These are phyloP conservation scores for Avena eriantha DNA, from an alignment of 176 grass and related monocot genomes.

Conservation along the genomic window DNA sequence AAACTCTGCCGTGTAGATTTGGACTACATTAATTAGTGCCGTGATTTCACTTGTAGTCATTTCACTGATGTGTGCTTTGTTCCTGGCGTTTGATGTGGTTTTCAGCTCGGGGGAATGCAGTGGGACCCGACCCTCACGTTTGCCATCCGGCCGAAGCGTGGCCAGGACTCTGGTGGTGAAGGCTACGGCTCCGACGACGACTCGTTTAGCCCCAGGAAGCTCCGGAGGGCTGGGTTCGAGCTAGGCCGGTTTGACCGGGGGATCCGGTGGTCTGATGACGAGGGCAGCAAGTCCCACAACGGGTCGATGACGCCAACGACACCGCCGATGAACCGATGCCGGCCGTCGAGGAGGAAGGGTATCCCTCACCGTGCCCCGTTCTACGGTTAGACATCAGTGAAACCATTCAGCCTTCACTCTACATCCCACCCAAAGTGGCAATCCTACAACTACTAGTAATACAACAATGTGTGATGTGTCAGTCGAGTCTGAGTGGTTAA, in stretches of 20 bases:
- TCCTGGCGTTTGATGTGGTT: not conserved
- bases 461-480: constrained; percentile 19
- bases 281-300: constrained; percentile 54
- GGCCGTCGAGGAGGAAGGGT: constrained; percentile 66
- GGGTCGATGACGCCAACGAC: constrained; percentile 48
- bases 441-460: not conserved
- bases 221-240: constrained; percentile 39
- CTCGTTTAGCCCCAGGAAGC: constrained; percentile 63
- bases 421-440: constrained; percentile 13
- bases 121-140: constrained; percentile 62
- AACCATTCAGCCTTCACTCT: constrained; percentile 7
- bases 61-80: not conserved
- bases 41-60: not conserved
- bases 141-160: constrained; percentile 60
- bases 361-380: constrained; percentile 65
- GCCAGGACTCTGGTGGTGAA: constrained; percentile 48
- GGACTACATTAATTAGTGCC: not conserved
- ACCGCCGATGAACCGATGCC: constrained; percentile 62
- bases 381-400: constrained; percentile 55
- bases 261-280: constrained; percentile 58
- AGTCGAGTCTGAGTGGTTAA: constrained; percentile 39
- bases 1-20: not conserved
- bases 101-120: constrained; percentile 63
- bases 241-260: constrained; percentile 50
- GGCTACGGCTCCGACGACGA: constrained; percentile 53